Conservation (phyloP, 1,284 basidiomycete genomes). For the Dichomitus squalens region DNA sequence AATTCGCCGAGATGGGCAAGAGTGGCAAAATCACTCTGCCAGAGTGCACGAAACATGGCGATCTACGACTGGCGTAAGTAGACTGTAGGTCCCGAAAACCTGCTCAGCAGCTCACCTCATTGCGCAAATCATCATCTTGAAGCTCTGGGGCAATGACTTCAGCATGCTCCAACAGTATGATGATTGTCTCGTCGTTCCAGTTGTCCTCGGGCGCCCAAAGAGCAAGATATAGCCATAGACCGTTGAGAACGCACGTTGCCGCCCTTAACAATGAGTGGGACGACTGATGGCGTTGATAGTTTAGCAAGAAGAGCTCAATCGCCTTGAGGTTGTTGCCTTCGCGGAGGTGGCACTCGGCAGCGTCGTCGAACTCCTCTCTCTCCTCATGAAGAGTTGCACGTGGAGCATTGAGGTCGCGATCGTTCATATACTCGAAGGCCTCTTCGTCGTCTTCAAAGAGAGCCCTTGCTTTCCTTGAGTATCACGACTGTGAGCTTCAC, state of each 20-base stretch:
- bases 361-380: slow-evolving; percentile 47
- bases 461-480: slow-evolving; percentile 44
- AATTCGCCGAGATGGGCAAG: slow-evolving; percentile 33
- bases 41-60: slow-evolving; percentile 45
- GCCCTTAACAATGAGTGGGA: slow-evolving; percentile 18
- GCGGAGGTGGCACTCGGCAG: slow-evolving; percentile 54
- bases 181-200: neutral
- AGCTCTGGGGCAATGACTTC: slow-evolving; percentile 1
- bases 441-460: slow-evolving; percentile 58
- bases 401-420: slow-evolving; percentile 54
- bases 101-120: slow-evolving; percentile 21
- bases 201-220: neutral
- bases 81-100: neutral
- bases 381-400: slow-evolving; percentile 49
- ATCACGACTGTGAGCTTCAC: too few species aligned
- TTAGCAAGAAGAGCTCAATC: slow-evolving; percentile 46
- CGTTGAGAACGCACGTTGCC: slow-evolving; percentile 29
- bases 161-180: slow-evolving; percentile 11
- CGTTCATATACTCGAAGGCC: slow-evolving; percentile 58
- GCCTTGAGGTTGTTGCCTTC: slow-evolving; percentile 54
- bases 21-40: slow-evolving; percentile 18
- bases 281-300: slow-evolving; percentile 19
- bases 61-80: slow-evolving; percentile 21
- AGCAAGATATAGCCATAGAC: slow-evolving; percentile 29
- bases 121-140: neutral